Evolutionary conservation across 2,329 filamentous ascomycete species (phyloP), one percentile per base, ranked within the genome.

Genomic region (Diplodia mutila): DNA sequence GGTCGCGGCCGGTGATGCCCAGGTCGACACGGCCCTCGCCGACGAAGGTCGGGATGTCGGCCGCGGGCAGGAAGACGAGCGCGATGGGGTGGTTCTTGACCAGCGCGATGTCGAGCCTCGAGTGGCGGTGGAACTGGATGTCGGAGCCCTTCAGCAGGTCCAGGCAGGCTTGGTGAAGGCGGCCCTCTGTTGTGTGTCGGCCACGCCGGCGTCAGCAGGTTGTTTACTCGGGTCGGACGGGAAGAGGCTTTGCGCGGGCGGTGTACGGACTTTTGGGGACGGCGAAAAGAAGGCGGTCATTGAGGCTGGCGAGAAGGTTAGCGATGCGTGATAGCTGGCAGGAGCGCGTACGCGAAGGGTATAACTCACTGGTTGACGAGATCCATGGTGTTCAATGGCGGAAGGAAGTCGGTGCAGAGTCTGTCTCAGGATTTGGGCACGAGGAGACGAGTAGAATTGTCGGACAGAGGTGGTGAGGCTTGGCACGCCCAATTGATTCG

Each of bases 21-120:
- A 99, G 85, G 76, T 97, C 94, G 57, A 97, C 93, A 70, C 90
- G 90, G 68, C 95, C 95, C 81, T 98, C 94, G 67, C 94, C 94
- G 57, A 99, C 94, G 77, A 98, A 98, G 48, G 93, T 97, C 5
- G 95, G 95, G 76, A 99, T 99, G 79, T 99, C 95, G 72, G 93
- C 94, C 46, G 94, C 95, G 34, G 95, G 95, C 29, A 99, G 91
- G 85, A 99, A 99, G 77, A 99, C 90, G 69, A 99, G 91, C 18
- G 95, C 95, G 74, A 99, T 93, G 42, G 92, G 92, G 32, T 95
- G 89, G 82, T 99, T 99, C 85, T 97, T 97, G 77, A 98, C 95
- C 29, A 99, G 90, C 18, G 95, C 95, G 76, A 99, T 97, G 80
- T 99, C 95, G 75, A 98, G 91, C 68, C 95, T 91, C 79, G 91